A percentile compares a stretch with the other conserved stretches of the same genome.
phyloP scores from a whole-genome alignment of 2,329 filamentous ascomycete species.

The Fusarium torulosum region DNA sequence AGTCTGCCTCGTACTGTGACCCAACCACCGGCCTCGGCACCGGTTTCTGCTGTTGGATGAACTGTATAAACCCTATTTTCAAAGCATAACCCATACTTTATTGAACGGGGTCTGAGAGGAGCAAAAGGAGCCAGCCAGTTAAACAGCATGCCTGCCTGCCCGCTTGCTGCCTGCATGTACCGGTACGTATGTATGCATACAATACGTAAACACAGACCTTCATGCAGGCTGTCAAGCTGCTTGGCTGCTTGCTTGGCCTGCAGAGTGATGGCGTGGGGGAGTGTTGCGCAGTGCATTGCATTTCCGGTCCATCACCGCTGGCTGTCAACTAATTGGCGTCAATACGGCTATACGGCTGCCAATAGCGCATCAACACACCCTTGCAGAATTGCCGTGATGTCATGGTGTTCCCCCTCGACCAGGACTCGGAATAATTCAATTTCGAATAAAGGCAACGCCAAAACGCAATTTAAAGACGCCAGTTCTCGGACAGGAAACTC shows the following conservation, averaged over 20 bases:
- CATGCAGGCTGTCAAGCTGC: constrained; percentile 2
- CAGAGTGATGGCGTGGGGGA: constrained; percentile 18
- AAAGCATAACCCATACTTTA: background rate
- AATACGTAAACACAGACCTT: background rate
- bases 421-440: too few relatives aligned
- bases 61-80: constrained; percentile 29
- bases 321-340: background rate
- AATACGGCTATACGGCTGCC: background rate
- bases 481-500: constrained; percentile 1
- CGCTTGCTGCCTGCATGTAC: constrained; percentile 7
- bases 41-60: constrained; percentile 8
- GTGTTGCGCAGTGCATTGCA: constrained; percentile 40
- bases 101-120: background rate
- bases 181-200: background rate
- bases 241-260: background rate
- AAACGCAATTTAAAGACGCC: background rate
- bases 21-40: constrained; percentile 11
- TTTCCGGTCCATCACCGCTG: constrained; percentile 28
- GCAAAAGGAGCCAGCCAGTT: background rate
- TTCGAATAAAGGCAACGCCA: too few relatives aligned
- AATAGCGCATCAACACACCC: constrained; percentile 13
- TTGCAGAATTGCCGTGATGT: constrained; percentile 15
- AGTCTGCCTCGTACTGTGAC: constrained; percentile 24
- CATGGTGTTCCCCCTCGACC: constrained; percentile 1
- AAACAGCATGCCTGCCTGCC: background rate